Conservation (phyloP, 1,139 yeast species). For the Pichia cactophila region DNA sequence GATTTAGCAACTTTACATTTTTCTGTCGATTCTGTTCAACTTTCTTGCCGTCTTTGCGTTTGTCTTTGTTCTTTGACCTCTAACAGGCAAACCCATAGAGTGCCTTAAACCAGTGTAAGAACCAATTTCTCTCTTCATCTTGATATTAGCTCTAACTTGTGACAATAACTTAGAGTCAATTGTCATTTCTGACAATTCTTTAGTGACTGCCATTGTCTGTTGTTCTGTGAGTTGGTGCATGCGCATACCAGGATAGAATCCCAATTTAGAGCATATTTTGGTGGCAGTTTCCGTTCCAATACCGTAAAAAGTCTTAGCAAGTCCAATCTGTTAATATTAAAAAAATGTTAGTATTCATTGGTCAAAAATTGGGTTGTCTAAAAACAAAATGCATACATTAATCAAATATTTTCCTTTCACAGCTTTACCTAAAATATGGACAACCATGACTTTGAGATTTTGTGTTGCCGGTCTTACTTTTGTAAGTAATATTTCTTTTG, state of each 20-base stretch:
- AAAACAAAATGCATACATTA: constrained; percentile 28
- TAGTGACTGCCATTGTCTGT: constrained; percentile 76
- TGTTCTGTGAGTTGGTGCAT: constrained; percentile 90
- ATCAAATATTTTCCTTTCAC: constrained; percentile 45
- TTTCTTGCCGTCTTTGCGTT: constrained; percentile 86
- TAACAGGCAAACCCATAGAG: constrained; percentile 80
- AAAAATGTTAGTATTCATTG: neutral
- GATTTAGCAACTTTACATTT: constrained; percentile 10
- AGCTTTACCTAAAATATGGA: constrained; percentile 68
- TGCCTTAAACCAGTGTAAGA: constrained; percentile 88
- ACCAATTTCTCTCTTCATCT: constrained; percentile 73
- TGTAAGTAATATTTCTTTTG: no score
- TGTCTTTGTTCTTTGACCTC: constrained; percentile 89
- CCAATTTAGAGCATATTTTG: constrained; percentile 75
- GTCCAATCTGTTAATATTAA: constrained; percentile 44
- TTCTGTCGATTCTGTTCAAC: constrained; percentile 69
- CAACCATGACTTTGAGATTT: constrained; percentile 44
- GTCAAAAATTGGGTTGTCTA: neutral
- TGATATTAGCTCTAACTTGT: constrained; percentile 70
- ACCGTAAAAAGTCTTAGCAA: constrained; percentile 79
- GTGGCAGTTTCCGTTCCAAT: constrained; percentile 72
- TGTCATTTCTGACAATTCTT: constrained; percentile 74
- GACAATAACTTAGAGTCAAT: constrained; percentile 84
- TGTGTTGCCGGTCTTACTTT: neutral
- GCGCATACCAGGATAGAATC: constrained; percentile 88